Evolutionary conservation across 1,284 basidiomycete species (phyloP), one percentile per base, ranked within the genome.

Genomic region (Ceratobasidium sp.): DNA sequence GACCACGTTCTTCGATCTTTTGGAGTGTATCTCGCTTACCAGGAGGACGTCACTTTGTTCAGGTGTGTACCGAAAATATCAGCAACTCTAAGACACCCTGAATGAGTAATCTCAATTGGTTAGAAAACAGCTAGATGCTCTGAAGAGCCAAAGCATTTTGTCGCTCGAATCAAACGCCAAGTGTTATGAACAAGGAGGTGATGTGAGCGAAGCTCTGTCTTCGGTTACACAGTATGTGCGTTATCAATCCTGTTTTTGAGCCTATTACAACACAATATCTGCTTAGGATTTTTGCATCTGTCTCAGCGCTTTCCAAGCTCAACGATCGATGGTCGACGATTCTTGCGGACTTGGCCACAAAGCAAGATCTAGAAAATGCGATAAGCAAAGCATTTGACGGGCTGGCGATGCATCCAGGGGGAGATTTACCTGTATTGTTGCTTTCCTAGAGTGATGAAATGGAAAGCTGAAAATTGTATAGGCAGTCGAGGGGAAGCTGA

Each of bases 101-200:
- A n/a, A 39, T 31, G 7, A 11, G 28, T n/a, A 35, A 56, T 37
- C 17, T n/a, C n/a, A 17, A 47, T n/a, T 51, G 13, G 42, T 33
- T 23, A 73, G 69, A 26, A 56, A 61, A 37, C 69, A 73, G n/a
- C 56, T 73, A 5, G 20, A 49, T 11, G 23, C 35, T 2, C 56
- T 73, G 4, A 45, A 35, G 26, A 31, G 56, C 17, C 56, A 33
- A 26, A 20, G 37, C 39, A 35, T 61, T 10, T 45, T 47, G 8
- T 56, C 49, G 8, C 58, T 73, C 11, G 56, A 60, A 47, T 13
- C 10, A 10, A 60, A 35, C 28, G 69, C 69, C 10, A 17, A 51
- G 31, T 26, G 23, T 6, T 17, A 20, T 8, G 4, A 20, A 4
- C 26, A 51, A 5, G 69, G 69, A 28, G 28, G 39, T 8, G 56